phyloP scores from a whole-genome alignment of 768 basidiomycete species.

The Filobasidium wieringae region DNA sequence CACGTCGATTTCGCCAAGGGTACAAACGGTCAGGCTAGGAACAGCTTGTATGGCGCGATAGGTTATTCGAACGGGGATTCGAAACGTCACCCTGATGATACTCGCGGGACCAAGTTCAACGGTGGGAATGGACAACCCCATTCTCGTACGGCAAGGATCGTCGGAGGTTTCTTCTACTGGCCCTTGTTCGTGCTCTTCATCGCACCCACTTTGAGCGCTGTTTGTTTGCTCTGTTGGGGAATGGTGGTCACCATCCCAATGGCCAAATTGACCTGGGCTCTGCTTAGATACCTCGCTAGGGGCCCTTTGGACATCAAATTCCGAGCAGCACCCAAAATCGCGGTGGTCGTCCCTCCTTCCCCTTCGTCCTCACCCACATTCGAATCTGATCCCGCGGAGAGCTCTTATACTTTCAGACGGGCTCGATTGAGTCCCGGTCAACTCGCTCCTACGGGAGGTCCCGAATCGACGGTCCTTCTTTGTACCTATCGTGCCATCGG shows the following conservation, averaged over 20 bases:
- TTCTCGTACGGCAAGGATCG: slow-evolving; percentile 13
- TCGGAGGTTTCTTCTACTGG: slow-evolving; percentile 77
- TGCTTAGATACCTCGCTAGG: slow-evolving; percentile 66
- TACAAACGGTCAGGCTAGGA: slow-evolving; percentile 18
- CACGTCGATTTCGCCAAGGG: slow-evolving; percentile 37
- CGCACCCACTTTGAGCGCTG: slow-evolving; percentile 74
- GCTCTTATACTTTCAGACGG: slow-evolving; percentile 43
- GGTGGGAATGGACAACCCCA: not conserved
- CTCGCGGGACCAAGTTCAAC: not conserved
- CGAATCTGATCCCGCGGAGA: slow-evolving; percentile 16
- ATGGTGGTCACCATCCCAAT: slow-evolving; percentile 91
- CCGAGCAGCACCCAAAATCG: slow-evolving; percentile 63
- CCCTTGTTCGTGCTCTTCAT: slow-evolving; percentile 60
- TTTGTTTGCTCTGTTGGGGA: slow-evolving; percentile 88
- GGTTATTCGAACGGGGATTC: slow-evolving; percentile 1
- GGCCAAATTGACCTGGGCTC: slow-evolving; percentile 94
- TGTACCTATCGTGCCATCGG: slow-evolving; percentile 90
- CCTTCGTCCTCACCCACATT: slow-evolving; percentile 11
- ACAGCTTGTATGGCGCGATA: slow-evolving; percentile 18
- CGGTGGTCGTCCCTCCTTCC: slow-evolving; percentile 2
- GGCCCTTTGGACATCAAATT: slow-evolving; percentile 81
- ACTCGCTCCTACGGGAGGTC: slow-evolving; percentile 63
- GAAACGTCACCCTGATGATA: not conserved
- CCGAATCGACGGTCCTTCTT: slow-evolving; percentile 73
- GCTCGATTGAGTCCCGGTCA: slow-evolving; percentile 75